Evolutionary conservation across 352 stramenopile genomes (phyloP).

Genomic region (Globisporangium nodosum): DNA sequence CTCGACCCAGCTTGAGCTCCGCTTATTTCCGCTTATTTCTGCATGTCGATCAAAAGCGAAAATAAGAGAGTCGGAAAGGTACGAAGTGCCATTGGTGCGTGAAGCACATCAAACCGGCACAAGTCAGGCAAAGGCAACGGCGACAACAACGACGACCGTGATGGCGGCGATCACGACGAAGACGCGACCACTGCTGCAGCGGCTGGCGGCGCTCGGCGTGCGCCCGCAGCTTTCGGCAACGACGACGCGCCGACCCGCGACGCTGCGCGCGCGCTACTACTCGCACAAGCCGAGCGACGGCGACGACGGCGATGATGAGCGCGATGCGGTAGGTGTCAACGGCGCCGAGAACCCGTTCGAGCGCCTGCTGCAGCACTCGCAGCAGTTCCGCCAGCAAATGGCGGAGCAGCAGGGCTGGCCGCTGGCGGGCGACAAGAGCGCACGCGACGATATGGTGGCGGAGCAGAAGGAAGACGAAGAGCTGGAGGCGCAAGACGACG

Average conservation of each 20-base stretch:
- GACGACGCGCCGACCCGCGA: conserved; percentile 18
- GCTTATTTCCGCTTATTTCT: no score
- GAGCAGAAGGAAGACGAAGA: conserved; percentile 12
- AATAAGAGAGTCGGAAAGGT: no score
- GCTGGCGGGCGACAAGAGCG: not conserved
- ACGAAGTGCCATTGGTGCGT: no score
- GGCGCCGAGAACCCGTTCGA: conserved; percentile 44
- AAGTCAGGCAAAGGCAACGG: not conserved
- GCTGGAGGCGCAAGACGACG: conserved; percentile 2
- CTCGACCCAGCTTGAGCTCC: no score
- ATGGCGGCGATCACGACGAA: not conserved
- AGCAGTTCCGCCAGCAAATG: conserved; percentile 47
- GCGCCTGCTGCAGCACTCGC: conserved; percentile 56
- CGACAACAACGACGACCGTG: not conserved
- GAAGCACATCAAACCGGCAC: not conserved
- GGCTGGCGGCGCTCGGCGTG: not conserved
- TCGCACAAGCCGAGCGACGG: conserved; percentile 7
- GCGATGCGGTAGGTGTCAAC: conserved; percentile 1
- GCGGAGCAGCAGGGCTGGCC: conserved; percentile 3
- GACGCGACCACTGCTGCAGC: conserved; percentile 2
- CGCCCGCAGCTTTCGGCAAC: not conserved
- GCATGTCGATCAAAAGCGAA: no score
- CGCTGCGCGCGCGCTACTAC: conserved; percentile 9
- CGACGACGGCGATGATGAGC: conserved; percentile 13
- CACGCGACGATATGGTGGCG: not conserved